These are phyloP conservation scores for Exserohilum rostratum DNA, from an alignment of 2,329 filamentous ascomycete genomes.

Conservation along the genomic window DNA sequence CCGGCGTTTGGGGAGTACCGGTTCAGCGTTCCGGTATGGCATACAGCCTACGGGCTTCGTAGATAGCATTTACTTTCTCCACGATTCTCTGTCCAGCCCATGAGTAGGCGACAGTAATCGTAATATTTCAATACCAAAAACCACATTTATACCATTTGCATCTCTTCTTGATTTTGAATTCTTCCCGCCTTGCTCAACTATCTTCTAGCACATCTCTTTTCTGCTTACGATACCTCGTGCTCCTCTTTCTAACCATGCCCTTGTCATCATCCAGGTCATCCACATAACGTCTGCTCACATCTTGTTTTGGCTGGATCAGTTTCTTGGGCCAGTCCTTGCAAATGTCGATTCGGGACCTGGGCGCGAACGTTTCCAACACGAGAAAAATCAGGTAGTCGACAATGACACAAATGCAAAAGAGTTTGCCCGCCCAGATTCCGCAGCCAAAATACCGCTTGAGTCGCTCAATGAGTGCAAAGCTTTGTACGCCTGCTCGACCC, in stretches of 20 bases:
- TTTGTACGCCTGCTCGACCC: constrained; percentile 73
- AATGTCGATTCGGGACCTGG: constrained; percentile 83
- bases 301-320: constrained; percentile 21
- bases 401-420: constrained; percentile 93
- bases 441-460: constrained; percentile 97
- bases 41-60: constrained; percentile 20
- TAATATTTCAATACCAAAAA: constrained; percentile 25
- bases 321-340: constrained; percentile 93
- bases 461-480: constrained; percentile 91
- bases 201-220: constrained; percentile 28
- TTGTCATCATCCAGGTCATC: constrained; percentile 17
- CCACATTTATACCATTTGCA: neutral
- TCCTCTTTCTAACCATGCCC: constrained; percentile 32
- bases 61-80: constrained; percentile 28
- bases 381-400: constrained; percentile 93
- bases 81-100: constrained; percentile 25
- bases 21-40: constrained; percentile 18
- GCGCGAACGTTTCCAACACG: constrained; percentile 85
- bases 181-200: constrained; percentile 8
- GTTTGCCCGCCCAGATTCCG: constrained; percentile 96
- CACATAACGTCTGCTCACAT: constrained; percentile 15
- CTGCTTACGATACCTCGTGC: constrained; percentile 35
- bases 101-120: constrained; percentile 22
- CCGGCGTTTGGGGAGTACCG: constrained; percentile 34
- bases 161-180: neutral